phyloP scores from a whole-genome alignment of 371 early-diverging fungal species.

The Parasitella parasitica region DNA sequence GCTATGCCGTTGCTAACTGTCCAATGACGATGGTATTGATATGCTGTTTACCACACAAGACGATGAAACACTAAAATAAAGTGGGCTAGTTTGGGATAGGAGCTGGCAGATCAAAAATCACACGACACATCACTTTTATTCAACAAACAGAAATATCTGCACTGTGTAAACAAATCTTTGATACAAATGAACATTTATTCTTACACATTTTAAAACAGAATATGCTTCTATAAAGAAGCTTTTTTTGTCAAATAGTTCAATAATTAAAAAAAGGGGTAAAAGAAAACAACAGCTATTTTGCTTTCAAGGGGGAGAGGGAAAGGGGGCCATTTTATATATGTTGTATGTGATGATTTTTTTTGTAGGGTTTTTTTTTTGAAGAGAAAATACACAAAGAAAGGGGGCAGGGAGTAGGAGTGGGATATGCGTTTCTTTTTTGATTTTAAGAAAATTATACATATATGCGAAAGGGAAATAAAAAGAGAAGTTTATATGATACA shows the following conservation, averaged over 20 bases:
- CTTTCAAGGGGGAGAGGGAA: neutral
- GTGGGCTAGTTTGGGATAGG: neutral
- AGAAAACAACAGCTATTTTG: neutral
- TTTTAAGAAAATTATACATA: neutral
- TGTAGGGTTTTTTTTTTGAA: too few species aligned
- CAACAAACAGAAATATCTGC: neutral
- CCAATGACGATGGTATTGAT: neutral
- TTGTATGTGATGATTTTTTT: neutral
- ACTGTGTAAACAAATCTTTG: neutral
- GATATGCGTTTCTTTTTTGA: neutral
- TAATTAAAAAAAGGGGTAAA: neutral
- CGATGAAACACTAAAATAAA: neutral
- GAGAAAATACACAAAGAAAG: neutral
- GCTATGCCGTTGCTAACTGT: neutral
- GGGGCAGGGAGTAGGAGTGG: neutral
- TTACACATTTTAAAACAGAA: neutral
- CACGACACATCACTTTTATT: neutral
- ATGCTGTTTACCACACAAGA: neutral
- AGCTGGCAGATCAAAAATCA: neutral
- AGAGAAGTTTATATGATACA: conserved; percentile 1
- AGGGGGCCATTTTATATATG: neutral
- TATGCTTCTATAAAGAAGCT: neutral
- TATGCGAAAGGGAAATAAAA: neutral
- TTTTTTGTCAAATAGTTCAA: neutral
- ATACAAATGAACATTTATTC: neutral